A percentile compares a stretch with the other conserved stretches of the same genome.
Evolutionary conservation across 2,329 filamentous ascomycete genomes (phyloP).

Genomic region (Diplodia mutila): DNA sequence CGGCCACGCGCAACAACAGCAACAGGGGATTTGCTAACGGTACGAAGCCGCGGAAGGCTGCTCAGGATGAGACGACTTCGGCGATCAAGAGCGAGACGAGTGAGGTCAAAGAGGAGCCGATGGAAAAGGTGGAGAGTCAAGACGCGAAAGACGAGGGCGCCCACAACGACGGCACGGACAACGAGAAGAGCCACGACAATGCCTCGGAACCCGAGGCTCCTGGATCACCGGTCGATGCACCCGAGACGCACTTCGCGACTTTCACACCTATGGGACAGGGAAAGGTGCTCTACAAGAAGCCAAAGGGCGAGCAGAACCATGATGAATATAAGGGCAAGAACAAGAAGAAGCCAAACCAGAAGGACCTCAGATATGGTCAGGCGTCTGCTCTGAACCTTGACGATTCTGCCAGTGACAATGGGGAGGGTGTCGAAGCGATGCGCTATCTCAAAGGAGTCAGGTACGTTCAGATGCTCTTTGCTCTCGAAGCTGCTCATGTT

Average conservation of each 20-base stretch:
- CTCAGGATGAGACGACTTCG: neutral
- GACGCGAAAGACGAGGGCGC: no score
- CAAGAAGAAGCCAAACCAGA: neutral
- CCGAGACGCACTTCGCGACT: slow-evolving; percentile 14
- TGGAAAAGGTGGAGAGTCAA: neutral
- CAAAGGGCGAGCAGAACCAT: neutral
- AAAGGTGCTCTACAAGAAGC: neutral
- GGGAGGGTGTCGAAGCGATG: slow-evolving; percentile 33
- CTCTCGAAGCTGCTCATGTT: neutral
- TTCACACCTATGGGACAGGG: neutral
- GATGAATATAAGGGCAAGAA: slow-evolving; percentile 23
- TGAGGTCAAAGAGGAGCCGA: neutral
- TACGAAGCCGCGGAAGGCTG: neutral
- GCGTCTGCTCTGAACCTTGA: slow-evolving; percentile 36
- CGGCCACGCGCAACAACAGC: neutral
- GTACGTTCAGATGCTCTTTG: slow-evolving; percentile 25
- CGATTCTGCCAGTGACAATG: slow-evolving; percentile 23
- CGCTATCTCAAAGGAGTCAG: slow-evolving; percentile 42
- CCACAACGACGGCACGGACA: neutral
- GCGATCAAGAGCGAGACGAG: neutral
- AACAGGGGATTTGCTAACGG: neutral
- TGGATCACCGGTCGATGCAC: slow-evolving; percentile 35
- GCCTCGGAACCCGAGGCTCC: neutral
- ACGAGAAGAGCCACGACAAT: neutral
- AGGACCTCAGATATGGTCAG: slow-evolving; percentile 22